phyloP scores from a whole-genome alignment of 2,329 filamentous ascomycete species.

The Xylariaceae sp. region DNA sequence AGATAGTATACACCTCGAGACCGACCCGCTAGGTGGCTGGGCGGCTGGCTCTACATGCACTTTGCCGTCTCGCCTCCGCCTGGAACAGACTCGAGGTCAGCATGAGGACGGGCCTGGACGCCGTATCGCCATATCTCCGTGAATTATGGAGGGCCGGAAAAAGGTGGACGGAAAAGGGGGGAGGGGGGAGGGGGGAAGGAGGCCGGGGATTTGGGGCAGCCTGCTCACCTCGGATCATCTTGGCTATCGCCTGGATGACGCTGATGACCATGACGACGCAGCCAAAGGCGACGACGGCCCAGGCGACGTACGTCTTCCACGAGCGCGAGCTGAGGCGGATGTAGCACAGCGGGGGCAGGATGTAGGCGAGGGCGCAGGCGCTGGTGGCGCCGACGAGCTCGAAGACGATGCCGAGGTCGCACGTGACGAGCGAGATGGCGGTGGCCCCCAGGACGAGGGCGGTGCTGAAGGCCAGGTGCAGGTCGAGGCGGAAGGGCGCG shows the following conservation, averaged over 20 bases:
- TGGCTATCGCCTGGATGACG: slow-evolving; percentile 62
- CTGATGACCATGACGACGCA: slow-evolving; percentile 73
- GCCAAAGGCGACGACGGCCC: slow-evolving; percentile 70
- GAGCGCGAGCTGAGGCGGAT: slow-evolving; percentile 79
- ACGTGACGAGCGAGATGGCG: slow-evolving; percentile 72
- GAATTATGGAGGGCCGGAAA: slow-evolving; percentile 1
- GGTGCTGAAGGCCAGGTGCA: slow-evolving; percentile 82
- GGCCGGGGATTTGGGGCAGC: too few relatives aligned
- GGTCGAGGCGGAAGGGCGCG: slow-evolving; percentile 70
- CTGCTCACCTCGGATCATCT: slow-evolving; percentile 53
- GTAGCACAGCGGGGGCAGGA: slow-evolving; percentile 89
- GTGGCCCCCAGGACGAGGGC: slow-evolving; percentile 73
- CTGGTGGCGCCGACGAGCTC: slow-evolving; percentile 94
- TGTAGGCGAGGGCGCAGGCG: slow-evolving; percentile 89
- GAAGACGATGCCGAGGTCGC: slow-evolving; percentile 89
- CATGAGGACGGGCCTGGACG: too few relatives aligned
- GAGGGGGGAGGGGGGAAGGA: slow-evolving; percentile 6
- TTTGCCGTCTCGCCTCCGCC: slow-evolving; percentile 22
- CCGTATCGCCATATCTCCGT: too few relatives aligned
- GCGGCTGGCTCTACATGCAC: slow-evolving; percentile 20
- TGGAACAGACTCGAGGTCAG: slow-evolving; percentile 12
- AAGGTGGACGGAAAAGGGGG: slow-evolving; percentile 3
- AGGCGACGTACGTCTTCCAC: slow-evolving; percentile 66
- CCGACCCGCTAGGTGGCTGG: too few relatives aligned
- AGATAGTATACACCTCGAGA: too few relatives aligned